A percentile compares a stretch with the other conserved stretches of the same genome.
phyloP scores from a whole-genome alignment of 2,329 filamentous ascomycete genomes.

The Exophiala aquamarina region DNA sequence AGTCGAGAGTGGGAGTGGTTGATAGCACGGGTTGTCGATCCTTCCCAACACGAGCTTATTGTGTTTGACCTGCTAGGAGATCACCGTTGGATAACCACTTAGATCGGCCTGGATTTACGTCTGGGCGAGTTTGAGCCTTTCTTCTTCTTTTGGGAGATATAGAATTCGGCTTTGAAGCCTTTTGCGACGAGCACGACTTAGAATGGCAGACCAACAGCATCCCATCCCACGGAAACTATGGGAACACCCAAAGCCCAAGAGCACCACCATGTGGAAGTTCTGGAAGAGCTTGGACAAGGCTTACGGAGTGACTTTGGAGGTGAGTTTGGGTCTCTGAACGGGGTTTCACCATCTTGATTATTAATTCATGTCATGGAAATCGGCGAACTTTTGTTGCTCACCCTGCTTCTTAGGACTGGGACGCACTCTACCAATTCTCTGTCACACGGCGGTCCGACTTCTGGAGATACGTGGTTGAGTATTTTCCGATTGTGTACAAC shows the following conservation, averaged over 20 bases:
- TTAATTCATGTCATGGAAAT: neutral
- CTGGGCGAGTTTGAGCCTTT: neutral
- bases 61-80: too few relatives aligned
- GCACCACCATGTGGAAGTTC: conserved; percentile 66
- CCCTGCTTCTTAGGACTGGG: conserved; percentile 54
- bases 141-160: neutral
- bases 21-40: too few relatives aligned
- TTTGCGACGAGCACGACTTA: too few relatives aligned
- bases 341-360: too few relatives aligned
- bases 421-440: conserved; percentile 71
- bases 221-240: conserved; percentile 46
- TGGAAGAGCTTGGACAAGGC: conserved; percentile 31
- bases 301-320: conserved; percentile 12
- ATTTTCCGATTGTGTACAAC: conserved; percentile 61
- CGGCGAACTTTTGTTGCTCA: neutral
- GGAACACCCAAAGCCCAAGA: conserved; percentile 63
- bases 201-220: conserved; percentile 12
- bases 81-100: too few relatives aligned
- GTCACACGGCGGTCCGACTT: conserved; percentile 62
- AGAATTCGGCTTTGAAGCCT: neutral
- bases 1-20: too few relatives aligned
- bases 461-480: conserved; percentile 64
- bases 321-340: conserved; percentile 5
- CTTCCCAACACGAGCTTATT: too few relatives aligned
- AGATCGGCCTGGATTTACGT: too few relatives aligned